A percentile compares a stretch with the other conserved stretches of the same genome.
Conservation (phyloP, 2,329 filamentous ascomycete genomes). For the Colletotrichum sp. region DNA sequence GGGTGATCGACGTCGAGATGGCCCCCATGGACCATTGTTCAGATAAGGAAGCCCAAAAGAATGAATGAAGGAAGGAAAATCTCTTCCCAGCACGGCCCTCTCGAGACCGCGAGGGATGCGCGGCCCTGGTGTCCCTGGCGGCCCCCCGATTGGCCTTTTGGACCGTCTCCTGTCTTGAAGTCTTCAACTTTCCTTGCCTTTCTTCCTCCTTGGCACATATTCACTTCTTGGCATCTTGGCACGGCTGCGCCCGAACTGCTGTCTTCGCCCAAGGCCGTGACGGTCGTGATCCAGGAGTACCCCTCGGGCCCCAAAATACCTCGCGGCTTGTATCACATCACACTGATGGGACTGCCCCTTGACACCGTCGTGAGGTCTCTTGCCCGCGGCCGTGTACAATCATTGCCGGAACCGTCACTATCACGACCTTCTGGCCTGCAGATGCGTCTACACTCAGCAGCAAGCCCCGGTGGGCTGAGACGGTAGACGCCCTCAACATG, state of each 20-base stretch:
- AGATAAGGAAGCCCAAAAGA: conserved; percentile 14
- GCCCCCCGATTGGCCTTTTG: conserved; percentile 5
- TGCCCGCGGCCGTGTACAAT: background rate
- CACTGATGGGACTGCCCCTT: conserved; percentile 1
- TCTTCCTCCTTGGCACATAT: background rate
- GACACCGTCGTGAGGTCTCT: conserved; percentile 1
- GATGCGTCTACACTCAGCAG: background rate
- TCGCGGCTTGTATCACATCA: conserved; percentile 12
- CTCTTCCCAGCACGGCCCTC: conserved; percentile 2
- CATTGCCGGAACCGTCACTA: background rate
- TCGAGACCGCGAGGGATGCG: background rate
- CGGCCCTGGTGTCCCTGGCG: conserved; percentile 7
- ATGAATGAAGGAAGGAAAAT: background rate
- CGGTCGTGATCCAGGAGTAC: conserved; percentile 1
- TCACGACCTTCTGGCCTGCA: background rate
- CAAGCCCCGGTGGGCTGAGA: background rate
- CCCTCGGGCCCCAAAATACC: conserved; percentile 4
- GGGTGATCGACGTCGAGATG: conserved; percentile 17
- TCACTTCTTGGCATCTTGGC: conserved; percentile 1
- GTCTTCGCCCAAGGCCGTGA: background rate
- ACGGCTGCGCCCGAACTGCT: conserved; percentile 10
- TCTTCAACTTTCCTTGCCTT: background rate
- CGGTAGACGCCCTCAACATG: conserved; percentile 4
- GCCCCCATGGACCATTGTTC: conserved; percentile 8
- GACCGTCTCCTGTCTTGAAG: background rate